Conservation (phyloP, 2,329 filamentous ascomycete species). For the Huntiella savannae region DNA sequence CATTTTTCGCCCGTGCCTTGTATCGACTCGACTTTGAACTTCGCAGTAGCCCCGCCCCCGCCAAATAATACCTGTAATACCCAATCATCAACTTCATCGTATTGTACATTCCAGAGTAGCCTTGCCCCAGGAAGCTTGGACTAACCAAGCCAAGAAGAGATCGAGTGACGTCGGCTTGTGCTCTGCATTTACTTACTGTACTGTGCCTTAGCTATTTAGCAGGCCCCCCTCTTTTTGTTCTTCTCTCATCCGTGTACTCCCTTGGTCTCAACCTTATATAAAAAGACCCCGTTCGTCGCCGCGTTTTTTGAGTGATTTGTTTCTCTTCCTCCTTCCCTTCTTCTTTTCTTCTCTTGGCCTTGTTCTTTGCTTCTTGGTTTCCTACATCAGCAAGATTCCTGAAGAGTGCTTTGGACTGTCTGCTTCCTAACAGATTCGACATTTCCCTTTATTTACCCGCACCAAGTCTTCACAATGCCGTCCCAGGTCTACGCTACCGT, state of each 20-base stretch:
- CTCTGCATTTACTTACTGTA: neutral
- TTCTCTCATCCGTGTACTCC: constrained; percentile 3
- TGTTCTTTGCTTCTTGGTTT: neutral
- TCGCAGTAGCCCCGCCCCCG: too few relatives aligned
- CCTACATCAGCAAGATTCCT: neutral
- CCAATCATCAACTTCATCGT: too few relatives aligned
- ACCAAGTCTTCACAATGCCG: constrained; percentile 6
- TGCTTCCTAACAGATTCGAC: neutral
- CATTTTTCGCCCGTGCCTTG: too few relatives aligned
- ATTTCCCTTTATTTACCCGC: constrained; percentile 2
- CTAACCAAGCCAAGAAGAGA: too few relatives aligned
- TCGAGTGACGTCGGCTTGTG: too few relatives aligned
- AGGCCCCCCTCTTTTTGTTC: constrained; percentile 5
- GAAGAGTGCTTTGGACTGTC: neutral
- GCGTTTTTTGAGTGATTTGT: neutral
- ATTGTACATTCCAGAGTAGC: too few relatives aligned
- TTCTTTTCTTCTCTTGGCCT: constrained; percentile 8
- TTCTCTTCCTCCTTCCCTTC: constrained; percentile 5
- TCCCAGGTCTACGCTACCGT: constrained; percentile 7
- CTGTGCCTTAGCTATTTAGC: neutral
- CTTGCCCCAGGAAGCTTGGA: too few relatives aligned
- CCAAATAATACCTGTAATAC: too few relatives aligned
- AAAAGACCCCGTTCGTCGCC: too few relatives aligned
- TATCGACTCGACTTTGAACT: too few relatives aligned
- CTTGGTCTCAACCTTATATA: neutral